Evolutionary conservation across 257 asterid genomes (phyloP), one percentile per base, ranked within the genome.

Genomic region (Thymus quinquecostatus): DNA sequence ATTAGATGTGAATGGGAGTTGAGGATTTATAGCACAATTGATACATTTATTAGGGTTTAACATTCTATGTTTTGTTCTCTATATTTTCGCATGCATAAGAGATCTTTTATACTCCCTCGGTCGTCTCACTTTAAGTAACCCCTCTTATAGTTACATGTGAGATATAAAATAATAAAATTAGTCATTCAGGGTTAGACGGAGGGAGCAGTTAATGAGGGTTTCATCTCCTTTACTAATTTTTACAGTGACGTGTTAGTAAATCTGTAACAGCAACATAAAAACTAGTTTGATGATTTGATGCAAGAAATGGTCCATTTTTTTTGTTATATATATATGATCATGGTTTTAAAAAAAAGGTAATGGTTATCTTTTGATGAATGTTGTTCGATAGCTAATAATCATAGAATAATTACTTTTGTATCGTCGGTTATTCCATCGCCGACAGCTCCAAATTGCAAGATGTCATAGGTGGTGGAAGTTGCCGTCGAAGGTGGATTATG

Each of bases 391-490:
- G 21, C 5, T 59, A 38, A 32, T 68, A 64, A 49, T 21, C 2
- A 55, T 43, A 6, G 6, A 58, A 36, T 28, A 56, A 44, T 68
- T 80, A 77, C 82, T 62, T 59, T 62, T 8, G 81, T 64, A 44
- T 77, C 85, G 40, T 78, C 74, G 2, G 61, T 68, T 14, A 7
- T 58, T 68, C 81, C 83, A 68, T 81, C 68, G 36, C 83, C 85
- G 1, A 75, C 66, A 1, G 83, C 85, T 71, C 83, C 83, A 63
- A 66, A 81, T 3, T 68, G 8, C 4, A 66, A 10, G 59, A 81
- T 81, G 29, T 81, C 81, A 47, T 62, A 68, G 0, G 41, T 60
- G 64, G 47, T 33, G 5, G 64, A 41, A 2, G 28, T 21, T 2
- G 40, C 40, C 40, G 40, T 36, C 40, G 40, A 36, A 3, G 40